Conservation (phyloP, 768 basidiomycete genomes). For the Boletellus emodensis region DNA sequence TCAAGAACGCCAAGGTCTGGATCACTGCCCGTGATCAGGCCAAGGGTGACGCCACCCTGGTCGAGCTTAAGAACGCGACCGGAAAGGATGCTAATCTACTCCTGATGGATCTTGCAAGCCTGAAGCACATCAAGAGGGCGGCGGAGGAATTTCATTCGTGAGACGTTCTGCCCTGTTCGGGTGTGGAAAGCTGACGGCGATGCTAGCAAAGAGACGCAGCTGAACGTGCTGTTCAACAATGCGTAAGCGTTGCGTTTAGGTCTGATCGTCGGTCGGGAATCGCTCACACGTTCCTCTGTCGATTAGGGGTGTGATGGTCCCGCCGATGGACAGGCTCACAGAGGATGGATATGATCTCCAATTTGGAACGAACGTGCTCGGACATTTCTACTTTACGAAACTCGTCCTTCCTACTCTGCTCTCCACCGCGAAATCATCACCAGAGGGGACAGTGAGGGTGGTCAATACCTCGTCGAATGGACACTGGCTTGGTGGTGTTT, state of each 20-base stretch:
- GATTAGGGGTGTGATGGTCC: constrained; percentile 30
- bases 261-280: background rate
- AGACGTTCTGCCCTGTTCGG: background rate
- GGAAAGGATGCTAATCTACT: constrained; percentile 31
- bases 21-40: constrained; percentile 21
- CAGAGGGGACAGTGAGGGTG: constrained; percentile 33
- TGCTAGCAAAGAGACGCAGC: constrained; percentile 17
- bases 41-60: constrained; percentile 16
- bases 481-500: constrained; percentile 13
- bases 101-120: constrained; percentile 39
- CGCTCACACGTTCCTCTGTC: background rate
- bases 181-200: background rate
- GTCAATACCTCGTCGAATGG: constrained; percentile 33
- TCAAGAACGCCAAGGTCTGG: constrained; percentile 31
- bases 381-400: constrained; percentile 35
- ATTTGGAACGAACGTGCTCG: constrained; percentile 38
- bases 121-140: constrained; percentile 35
- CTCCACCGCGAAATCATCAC: constrained; percentile 27
- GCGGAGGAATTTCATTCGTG: constrained; percentile 40
- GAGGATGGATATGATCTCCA: constrained; percentile 40
- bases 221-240: constrained; percentile 30
- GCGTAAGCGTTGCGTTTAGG: constrained; percentile 19
- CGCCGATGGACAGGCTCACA: constrained; percentile 31
- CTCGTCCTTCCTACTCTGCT: constrained; percentile 34
- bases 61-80: constrained; percentile 18